These are phyloP conservation scores for Selenicereus undatus DNA, from an alignment of 148 eudicot genomes.

Conservation along the genomic window DNA sequence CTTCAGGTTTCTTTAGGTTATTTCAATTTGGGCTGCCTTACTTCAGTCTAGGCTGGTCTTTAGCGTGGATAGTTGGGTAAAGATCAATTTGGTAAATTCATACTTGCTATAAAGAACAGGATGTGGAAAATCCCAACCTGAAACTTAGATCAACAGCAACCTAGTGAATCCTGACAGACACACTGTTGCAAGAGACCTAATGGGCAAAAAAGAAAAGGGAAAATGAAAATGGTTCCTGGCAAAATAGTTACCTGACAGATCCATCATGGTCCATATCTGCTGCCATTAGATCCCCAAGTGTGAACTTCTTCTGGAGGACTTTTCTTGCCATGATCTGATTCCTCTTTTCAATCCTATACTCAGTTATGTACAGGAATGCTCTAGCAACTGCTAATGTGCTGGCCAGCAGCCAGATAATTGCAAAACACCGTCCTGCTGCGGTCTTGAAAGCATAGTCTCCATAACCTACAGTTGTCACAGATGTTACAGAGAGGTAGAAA, in stretches of 20 bases:
- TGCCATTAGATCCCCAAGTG: constrained; percentile 52
- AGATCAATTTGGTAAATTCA: not conserved
- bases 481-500: constrained; percentile 62
- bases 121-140: not conserved
- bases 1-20: not conserved
- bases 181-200: too few relatives aligned
- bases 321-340: constrained; percentile 43
- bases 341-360: constrained; percentile 62
- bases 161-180: not conserved
- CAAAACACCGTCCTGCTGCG: constrained; percentile 50
- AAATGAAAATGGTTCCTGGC: not conserved
- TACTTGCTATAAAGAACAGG: not conserved
- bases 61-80: not conserved
- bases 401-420: constrained; percentile 53
- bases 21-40: not conserved
- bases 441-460: constrained; percentile 60
- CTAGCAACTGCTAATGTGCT: constrained; percentile 69
- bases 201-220: too few relatives aligned
- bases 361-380: constrained; percentile 57
- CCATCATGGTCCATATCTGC: constrained; percentile 74
- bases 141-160: not conserved
- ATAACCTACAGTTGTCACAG: constrained; percentile 72
- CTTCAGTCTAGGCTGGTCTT: not conserved
- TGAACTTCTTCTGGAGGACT: constrained; percentile 55
- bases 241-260: constrained; percentile 46